These are phyloP conservation scores for Podospora pseudopauciseta DNA, from an alignment of 495 filamentous ascomycete genomes.

Conservation along the genomic window DNA sequence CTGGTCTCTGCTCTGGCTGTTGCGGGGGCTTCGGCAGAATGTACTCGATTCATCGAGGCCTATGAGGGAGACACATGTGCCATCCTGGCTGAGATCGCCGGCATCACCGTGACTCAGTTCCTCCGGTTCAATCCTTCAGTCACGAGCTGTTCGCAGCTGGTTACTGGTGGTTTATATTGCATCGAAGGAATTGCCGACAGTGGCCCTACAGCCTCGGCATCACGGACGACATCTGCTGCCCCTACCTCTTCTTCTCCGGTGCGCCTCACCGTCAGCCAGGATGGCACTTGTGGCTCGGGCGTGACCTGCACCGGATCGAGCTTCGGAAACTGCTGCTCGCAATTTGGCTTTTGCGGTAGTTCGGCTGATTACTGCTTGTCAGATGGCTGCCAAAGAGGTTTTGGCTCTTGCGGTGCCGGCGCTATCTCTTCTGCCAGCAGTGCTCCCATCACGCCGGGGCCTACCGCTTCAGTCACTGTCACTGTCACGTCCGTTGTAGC, in stretches of 20 bases:
- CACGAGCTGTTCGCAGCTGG: conserved; percentile 26
- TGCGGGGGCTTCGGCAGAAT: conserved; percentile 15
- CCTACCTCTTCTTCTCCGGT: neutral
- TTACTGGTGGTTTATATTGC: conserved; percentile 24
- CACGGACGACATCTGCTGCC: conserved; percentile 4
- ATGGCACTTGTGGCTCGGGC: conserved; percentile 39
- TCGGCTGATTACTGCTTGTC: conserved; percentile 37
- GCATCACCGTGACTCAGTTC: conserved; percentile 31
- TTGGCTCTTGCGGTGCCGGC: conserved; percentile 31
- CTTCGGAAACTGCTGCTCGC: conserved; percentile 44
- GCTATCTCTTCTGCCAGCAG: conserved; percentile 7
- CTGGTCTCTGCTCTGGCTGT: conserved; percentile 16
- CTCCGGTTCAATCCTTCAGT: conserved; percentile 27
- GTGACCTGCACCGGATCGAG: conserved; percentile 40
- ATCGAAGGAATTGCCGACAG: conserved; percentile 19
- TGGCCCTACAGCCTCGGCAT: neutral
- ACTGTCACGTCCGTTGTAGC: conserved; percentile 21
- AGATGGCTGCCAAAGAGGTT: conserved; percentile 36
- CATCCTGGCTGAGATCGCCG: conserved; percentile 19
- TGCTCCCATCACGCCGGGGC: neutral
- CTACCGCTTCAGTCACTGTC: conserved; percentile 15
- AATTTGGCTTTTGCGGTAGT: conserved; percentile 39
- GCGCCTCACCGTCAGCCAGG: conserved; percentile 23
- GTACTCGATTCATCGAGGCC: conserved; percentile 24
- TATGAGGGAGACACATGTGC: conserved; percentile 31